phyloP scores from a whole-genome alignment of 345 rosid genomes.

The Geranium rotundifolium region DNA sequence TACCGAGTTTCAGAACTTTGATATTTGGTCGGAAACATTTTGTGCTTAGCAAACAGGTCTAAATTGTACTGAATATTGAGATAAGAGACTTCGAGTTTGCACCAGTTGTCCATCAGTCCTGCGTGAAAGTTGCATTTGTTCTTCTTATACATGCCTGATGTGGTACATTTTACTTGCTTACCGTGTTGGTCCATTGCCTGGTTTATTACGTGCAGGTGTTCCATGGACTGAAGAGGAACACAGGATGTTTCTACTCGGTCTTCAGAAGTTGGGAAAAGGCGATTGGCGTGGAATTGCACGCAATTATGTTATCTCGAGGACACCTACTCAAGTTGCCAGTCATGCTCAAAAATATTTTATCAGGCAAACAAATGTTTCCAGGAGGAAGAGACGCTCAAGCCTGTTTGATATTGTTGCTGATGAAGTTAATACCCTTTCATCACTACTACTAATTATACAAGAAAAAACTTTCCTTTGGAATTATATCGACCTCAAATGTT shows the following conservation, averaged over 20 bases:
- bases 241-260: constrained; percentile 83
- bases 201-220: constrained; percentile 35
- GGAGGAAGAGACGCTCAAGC: constrained; percentile 95
- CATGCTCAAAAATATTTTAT: constrained; percentile 98
- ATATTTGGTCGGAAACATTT: too few species aligned
- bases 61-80: too few species aligned
- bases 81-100: too few species aligned
- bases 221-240: constrained; percentile 99
- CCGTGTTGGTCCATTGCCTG: too few species aligned
- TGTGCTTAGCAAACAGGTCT: too few species aligned
- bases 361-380: constrained; percentile 65
- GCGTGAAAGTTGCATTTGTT: too few species aligned
- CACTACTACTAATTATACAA: background rate
- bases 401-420: constrained; percentile 91
- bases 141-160: too few species aligned
- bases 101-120: too few species aligned
- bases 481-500: too few species aligned
- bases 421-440: constrained; percentile 36
- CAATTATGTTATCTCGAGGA: constrained; percentile 72
- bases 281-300: constrained; percentile 99
- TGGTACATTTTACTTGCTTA: too few species aligned
- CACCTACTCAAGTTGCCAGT: constrained; percentile 99
- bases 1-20: too few species aligned
- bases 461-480: background rate
- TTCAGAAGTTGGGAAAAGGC: constrained; percentile 94